Conservation (phyloP, 2,329 filamentous ascomycete species). For the Xylaria sp. region DNA sequence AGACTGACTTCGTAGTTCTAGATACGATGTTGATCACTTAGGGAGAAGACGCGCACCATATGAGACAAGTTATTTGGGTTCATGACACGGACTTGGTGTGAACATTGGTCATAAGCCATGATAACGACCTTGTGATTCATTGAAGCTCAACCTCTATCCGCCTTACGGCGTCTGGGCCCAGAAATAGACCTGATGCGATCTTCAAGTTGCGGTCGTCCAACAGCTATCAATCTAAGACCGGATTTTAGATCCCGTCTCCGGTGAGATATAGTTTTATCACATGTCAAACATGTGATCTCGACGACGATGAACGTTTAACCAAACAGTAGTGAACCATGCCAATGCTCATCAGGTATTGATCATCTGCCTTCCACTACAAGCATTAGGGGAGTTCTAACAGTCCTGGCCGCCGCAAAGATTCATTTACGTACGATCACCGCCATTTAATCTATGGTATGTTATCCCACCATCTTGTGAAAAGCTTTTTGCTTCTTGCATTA, state of each 20-base stretch:
- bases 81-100: not conserved
- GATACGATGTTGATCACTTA: not conserved
- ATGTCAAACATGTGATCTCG: not conserved
- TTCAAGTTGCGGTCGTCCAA: slow-evolving; percentile 1
- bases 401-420: not conserved
- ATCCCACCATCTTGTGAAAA: not conserved
- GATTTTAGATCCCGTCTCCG: not conserved
- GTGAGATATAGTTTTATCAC: not conserved
- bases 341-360: not conserved
- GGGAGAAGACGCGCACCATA: not conserved
- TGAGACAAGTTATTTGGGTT: not conserved
- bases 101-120: not conserved
- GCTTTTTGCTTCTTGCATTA: slow-evolving; percentile 25
- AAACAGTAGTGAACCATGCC: not conserved
- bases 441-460: not conserved
- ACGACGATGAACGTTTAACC: not conserved
- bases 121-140: not conserved
- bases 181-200: not conserved
- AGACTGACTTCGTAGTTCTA: not conserved
- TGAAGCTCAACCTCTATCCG: not conserved
- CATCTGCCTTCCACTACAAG: not conserved
- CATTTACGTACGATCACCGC: slow-evolving; percentile 8
- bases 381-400: not conserved
- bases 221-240: not conserved
- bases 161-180: not conserved